Conservation (phyloP, 495 filamentous ascomycete species). For the Penicillium salamii region DNA sequence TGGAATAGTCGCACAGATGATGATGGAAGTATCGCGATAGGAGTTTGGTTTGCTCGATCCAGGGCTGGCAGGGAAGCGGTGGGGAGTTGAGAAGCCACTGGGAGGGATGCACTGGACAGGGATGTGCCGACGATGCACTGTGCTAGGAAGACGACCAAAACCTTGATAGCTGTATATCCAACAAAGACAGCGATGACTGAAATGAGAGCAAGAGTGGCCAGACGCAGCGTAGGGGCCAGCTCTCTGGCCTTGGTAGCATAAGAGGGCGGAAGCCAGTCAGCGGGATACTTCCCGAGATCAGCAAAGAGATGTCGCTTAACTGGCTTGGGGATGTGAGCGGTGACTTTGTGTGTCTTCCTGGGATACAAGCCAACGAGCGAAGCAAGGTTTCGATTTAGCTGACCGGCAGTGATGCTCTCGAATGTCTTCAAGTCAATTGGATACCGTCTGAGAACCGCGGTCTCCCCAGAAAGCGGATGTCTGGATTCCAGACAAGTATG, state of each 20-base stretch:
- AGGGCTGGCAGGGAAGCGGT: slow-evolving; percentile 18
- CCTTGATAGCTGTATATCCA: slow-evolving; percentile 32
- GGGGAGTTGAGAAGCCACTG: slow-evolving; percentile 7
- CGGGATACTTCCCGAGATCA: slow-evolving; percentile 29
- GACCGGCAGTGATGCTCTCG: slow-evolving; percentile 65
- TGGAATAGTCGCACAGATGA: slow-evolving; percentile 16
- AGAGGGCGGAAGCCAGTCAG: slow-evolving; percentile 24
- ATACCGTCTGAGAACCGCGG: slow-evolving; percentile 53
- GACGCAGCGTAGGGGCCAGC: slow-evolving; percentile 36
- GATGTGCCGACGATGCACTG: slow-evolving; percentile 27
- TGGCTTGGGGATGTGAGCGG: slow-evolving; percentile 11
- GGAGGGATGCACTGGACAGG: slow-evolving; percentile 19
- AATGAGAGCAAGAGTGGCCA: slow-evolving; percentile 40
- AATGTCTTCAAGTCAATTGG: slow-evolving; percentile 75
- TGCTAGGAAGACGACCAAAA: slow-evolving; percentile 20
- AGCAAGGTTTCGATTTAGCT: slow-evolving; percentile 73
- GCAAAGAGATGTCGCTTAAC: slow-evolving; percentile 12
- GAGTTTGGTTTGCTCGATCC: slow-evolving; percentile 19
- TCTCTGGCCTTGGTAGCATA: slow-evolving; percentile 35
- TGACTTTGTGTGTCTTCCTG: slow-evolving; percentile 26
- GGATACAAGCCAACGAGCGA: slow-evolving; percentile 56
- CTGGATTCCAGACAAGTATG: slow-evolving; percentile 70
- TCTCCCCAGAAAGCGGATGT: slow-evolving; percentile 46
- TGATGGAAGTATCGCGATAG: slow-evolving; percentile 24
- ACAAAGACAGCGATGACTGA: slow-evolving; percentile 34